Conservation (phyloP, 176 grass and related monocot genomes). For the Bonia amplexicaulis region DNA sequence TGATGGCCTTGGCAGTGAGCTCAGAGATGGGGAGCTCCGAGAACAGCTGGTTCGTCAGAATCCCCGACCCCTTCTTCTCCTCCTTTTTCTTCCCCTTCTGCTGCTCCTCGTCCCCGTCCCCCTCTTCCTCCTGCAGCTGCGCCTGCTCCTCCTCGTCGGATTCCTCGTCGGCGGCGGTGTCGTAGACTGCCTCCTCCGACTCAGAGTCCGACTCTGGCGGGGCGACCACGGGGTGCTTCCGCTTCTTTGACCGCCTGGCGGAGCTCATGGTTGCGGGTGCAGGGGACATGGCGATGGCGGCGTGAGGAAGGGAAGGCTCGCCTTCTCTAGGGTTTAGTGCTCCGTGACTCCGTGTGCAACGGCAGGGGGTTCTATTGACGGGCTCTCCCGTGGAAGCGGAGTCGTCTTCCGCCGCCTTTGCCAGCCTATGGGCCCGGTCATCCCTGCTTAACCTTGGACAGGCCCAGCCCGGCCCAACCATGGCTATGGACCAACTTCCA, state of each 20-base stretch:
- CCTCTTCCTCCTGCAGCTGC: not conserved
- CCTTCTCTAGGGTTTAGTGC: conserved; percentile 23
- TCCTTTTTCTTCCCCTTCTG: not conserved
- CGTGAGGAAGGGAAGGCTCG: not conserved
- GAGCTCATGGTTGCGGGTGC: not conserved
- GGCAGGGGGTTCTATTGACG: not conserved
- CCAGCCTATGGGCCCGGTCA: too few relatives aligned
- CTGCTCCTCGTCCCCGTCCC: not conserved
- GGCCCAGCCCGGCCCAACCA: too few relatives aligned
- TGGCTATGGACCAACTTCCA: too few relatives aligned
- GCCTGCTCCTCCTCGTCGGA: not conserved
- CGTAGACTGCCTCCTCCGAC: conserved; percentile 26
- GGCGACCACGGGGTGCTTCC: conserved; percentile 17
- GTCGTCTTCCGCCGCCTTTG: too few relatives aligned
- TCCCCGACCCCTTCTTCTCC: conserved; percentile 27
- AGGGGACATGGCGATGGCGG: conserved; percentile 1
- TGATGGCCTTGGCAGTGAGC: conserved; percentile 51
- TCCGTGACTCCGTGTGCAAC: not conserved
- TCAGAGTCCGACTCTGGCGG: conserved; percentile 37
- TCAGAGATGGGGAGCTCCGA: conserved; percentile 63
- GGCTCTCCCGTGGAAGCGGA: too few relatives aligned
- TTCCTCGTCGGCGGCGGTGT: conserved; percentile 2
- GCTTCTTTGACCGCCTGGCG: conserved; percentile 26
- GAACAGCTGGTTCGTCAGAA: conserved; percentile 52
- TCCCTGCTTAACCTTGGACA: too few relatives aligned